Evolutionary conservation across 75 land plant species (phyloP).

Genomic region (Picea glauca): DNA sequence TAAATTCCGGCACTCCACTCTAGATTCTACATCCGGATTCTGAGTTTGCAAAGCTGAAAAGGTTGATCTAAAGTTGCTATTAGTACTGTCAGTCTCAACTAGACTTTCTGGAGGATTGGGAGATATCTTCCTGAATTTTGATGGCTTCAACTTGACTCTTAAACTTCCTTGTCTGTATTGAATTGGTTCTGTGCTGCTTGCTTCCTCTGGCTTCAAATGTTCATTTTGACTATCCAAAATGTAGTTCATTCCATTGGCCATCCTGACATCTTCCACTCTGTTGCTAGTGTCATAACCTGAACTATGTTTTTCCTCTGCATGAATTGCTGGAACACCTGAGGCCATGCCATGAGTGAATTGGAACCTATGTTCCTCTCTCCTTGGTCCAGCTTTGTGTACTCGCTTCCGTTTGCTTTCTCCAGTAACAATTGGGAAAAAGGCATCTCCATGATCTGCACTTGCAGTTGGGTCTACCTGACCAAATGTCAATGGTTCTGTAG

Average conservation of each 20-base stretch:
- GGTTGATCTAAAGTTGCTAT: neutral
- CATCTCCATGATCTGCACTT: neutral
- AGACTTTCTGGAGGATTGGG: neutral
- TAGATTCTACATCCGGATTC: neutral
- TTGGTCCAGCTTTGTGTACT: neutral
- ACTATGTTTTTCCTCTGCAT: neutral
- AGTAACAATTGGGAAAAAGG: neutral
- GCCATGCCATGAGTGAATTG: neutral
- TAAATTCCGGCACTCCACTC: neutral
- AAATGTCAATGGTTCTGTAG: neutral
- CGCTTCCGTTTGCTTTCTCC: constrained; percentile 3
- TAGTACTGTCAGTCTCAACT: neutral
- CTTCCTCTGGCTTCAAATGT: neutral
- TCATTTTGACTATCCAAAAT: neutral
- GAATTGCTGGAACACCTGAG: neutral
- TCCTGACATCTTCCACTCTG: neutral
- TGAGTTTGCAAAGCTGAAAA: neutral
- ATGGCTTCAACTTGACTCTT: constrained; percentile 12
- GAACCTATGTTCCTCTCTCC: neutral
- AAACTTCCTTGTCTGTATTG: constrained; percentile 4
- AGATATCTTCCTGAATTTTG: neutral
- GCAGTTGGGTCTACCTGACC: neutral
- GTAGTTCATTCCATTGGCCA: neutral
- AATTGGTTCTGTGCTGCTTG: neutral
- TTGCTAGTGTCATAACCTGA: neutral